Conservation (phyloP, 768 basidiomycete species). For the Lentinula sp. region DNA sequence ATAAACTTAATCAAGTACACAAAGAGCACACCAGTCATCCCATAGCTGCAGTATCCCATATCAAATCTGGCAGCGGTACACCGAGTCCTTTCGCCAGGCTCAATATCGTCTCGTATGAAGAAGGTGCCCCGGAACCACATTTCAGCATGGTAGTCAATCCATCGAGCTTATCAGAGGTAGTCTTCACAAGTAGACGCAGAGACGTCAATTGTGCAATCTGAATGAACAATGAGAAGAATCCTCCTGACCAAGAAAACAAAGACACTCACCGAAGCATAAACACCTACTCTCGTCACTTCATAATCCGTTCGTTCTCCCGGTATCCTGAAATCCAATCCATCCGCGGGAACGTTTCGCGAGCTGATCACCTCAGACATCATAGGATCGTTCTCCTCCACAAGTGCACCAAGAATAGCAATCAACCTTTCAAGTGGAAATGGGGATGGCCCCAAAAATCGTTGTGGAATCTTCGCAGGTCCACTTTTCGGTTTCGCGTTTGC, state of each 20-base stretch:
- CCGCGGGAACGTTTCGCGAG: constrained; percentile 31
- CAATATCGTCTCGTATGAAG: constrained; percentile 32
- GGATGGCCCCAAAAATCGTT: constrained; percentile 73
- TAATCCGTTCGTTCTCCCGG: constrained; percentile 73
- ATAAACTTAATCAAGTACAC: background rate
- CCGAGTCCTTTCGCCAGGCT: constrained; percentile 36
- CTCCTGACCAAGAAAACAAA: background rate
- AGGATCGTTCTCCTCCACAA: constrained; percentile 69
- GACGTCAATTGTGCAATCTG: constrained; percentile 65
- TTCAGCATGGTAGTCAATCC: constrained; percentile 63
- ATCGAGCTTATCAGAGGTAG: constrained; percentile 59
- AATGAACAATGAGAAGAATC: constrained; percentile 1
- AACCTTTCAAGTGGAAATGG: constrained; percentile 77
- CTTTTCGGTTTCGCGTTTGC: constrained; percentile 33
- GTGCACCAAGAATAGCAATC: constrained; percentile 69
- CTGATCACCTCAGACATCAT: constrained; percentile 16
- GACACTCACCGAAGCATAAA: constrained; percentile 50
- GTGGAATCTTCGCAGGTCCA: constrained; percentile 53
- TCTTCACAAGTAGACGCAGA: constrained; percentile 62
- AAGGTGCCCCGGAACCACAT: constrained; percentile 39
- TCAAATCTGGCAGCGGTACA: constrained; percentile 22
- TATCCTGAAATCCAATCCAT: constrained; percentile 41
- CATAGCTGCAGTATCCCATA: constrained; percentile 24
- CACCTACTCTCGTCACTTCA: constrained; percentile 57
- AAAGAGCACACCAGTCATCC: background rate